Evolutionary conservation across 2,329 filamentous ascomycete species (phyloP).

Genomic region (Aureobasidium sp.): DNA sequence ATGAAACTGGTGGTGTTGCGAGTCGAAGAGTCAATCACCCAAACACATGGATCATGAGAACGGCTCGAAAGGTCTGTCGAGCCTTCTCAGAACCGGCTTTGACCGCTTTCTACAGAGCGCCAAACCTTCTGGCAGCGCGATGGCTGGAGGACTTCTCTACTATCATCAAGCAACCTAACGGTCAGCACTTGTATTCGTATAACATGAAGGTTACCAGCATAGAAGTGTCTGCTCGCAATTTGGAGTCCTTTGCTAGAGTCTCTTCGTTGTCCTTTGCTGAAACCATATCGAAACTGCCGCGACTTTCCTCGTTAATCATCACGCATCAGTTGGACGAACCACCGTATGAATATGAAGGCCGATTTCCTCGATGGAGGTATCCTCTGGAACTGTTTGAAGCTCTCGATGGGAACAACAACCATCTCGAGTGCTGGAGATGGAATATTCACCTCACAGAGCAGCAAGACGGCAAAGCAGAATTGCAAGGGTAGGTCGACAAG

Average conservation of each 20-base stretch:
- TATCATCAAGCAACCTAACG: constrained; percentile 20
- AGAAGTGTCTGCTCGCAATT: constrained; percentile 50
- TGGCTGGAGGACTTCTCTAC: constrained; percentile 26
- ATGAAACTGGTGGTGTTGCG: constrained; percentile 4
- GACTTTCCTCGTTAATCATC: constrained; percentile 61
- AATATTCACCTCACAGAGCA: constrained; percentile 22
- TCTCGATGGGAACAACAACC: constrained; percentile 43
- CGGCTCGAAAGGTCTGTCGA: constrained; percentile 25
- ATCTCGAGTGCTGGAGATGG: constrained; percentile 48
- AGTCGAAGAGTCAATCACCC: constrained; percentile 2
- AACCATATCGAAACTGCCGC: constrained; percentile 56
- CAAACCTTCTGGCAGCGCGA: constrained; percentile 21
- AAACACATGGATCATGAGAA: constrained; percentile 25
- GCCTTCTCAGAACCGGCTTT: constrained; percentile 28
- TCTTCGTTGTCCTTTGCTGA: constrained; percentile 41
- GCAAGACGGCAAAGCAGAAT: not conserved
- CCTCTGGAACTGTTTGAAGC: constrained; percentile 55
- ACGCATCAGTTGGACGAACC: constrained; percentile 60
- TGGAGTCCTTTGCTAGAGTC: constrained; percentile 20
- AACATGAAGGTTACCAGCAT: constrained; percentile 61
- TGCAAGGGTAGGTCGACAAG: constrained; percentile 34
- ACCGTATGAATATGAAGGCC: constrained; percentile 50
- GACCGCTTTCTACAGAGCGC: constrained; percentile 28
- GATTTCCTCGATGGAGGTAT: constrained; percentile 56
- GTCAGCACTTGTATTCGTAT: constrained; percentile 46